Conservation (phyloP, 352 stramenopile species). For the Lagenidium giganteum region DNA sequence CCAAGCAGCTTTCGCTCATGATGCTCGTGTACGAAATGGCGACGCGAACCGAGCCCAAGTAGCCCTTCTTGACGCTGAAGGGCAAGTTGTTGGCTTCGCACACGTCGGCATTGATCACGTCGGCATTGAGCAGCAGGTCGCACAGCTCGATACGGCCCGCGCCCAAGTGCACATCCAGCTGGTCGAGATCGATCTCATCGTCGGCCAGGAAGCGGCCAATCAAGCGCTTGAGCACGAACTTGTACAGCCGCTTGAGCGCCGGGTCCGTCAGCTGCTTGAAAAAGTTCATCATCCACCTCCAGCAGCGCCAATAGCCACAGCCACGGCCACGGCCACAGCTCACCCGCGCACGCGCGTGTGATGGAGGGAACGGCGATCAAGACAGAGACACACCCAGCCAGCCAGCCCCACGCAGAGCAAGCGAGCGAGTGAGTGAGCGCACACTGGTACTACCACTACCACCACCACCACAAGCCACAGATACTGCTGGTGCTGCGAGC, state of each 20-base stretch:
- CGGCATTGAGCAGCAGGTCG: constrained; percentile 58
- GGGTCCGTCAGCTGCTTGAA: constrained; percentile 76
- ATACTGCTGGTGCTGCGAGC: too few relatives aligned
- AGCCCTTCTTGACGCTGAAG: constrained; percentile 73
- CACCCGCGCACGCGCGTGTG: too few relatives aligned
- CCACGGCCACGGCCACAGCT: too few relatives aligned
- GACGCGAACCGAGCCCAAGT: constrained; percentile 63
- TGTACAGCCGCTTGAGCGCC: constrained; percentile 79
- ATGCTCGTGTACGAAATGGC: constrained; percentile 72
- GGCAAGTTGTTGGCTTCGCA: constrained; percentile 47
- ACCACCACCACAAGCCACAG: too few relatives aligned
- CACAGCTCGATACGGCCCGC: constrained; percentile 60
- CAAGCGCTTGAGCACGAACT: constrained; percentile 81
- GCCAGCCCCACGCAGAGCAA: too few relatives aligned
- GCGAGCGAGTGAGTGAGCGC: too few relatives aligned
- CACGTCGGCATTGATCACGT: constrained; percentile 63
- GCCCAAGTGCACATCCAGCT: constrained; percentile 68
- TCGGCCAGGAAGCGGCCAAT: constrained; percentile 63
- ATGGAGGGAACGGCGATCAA: too few relatives aligned
- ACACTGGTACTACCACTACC: too few relatives aligned
- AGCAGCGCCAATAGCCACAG: too few relatives aligned
- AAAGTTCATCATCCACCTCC: too few relatives aligned
- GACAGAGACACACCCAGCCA: too few relatives aligned
- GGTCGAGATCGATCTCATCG: constrained; percentile 68
- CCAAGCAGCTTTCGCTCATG: constrained; percentile 72